Evolutionary conservation across 345 rosid genomes (phyloP).

Genomic region (Kernera saxatilis): DNA sequence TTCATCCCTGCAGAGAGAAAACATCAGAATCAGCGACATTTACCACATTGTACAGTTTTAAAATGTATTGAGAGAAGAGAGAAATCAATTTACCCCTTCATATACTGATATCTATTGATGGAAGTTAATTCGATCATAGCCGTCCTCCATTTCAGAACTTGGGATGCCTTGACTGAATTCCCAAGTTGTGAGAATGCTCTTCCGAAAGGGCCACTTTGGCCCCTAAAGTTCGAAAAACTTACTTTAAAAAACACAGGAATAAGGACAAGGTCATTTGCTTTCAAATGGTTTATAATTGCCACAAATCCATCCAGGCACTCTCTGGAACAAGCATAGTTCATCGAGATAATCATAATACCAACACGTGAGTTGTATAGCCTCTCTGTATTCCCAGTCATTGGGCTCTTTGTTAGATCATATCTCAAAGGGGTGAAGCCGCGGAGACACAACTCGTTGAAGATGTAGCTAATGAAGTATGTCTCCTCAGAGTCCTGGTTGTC

Average conservation of each 20-base stretch:
- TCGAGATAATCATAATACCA: slow-evolving; percentile 5
- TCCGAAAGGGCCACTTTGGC: neutral
- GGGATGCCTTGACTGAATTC: neutral
- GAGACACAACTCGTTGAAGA: neutral
- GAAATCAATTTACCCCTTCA: neutral
- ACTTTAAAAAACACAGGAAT: neutral
- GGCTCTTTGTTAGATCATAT: neutral
- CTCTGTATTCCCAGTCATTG: neutral
- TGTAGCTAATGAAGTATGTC: slow-evolving; percentile 1
- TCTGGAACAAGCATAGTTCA: neutral
- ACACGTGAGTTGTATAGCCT: neutral
- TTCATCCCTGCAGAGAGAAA: neutral
- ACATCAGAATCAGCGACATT: neutral
- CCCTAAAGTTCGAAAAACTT: neutral
- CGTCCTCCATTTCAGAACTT: slow-evolving; percentile 2
- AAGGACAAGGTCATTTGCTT: neutral
- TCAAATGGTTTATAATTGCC: neutral
- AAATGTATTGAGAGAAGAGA: neutral
- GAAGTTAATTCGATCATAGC: neutral
- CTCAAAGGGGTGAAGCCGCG: neutral
- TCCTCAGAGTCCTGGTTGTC: slow-evolving; percentile 5
- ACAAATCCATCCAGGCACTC: neutral
- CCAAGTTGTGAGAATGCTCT: neutral
- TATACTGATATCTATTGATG: neutral
- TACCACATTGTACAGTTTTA: neutral